Base-by-base conservation (phyloP, 495 filamentous ascomycete genomes). In the Haplographium delicatum region DNA sequence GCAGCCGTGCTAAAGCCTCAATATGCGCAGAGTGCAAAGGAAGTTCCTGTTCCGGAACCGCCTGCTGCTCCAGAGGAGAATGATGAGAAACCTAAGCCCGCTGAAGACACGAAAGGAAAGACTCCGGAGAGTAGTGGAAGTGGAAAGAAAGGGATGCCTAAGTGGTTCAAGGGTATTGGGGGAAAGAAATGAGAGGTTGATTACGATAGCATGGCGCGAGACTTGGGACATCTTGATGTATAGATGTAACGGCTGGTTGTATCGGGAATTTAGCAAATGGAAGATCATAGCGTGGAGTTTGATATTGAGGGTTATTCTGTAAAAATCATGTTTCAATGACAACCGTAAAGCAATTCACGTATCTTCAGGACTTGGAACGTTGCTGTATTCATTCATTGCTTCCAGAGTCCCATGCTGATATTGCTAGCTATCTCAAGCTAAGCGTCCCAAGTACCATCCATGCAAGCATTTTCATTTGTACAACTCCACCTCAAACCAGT, bases 91-190 rank as follows among this genome's bases (percentile, higher is more conserved):
- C 51, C 52, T 19, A 43, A 23, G 15, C 19, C 42, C 31, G 15
- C 19, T 47, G n/a, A n/a, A n/a, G 48, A 23, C 41, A 42, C 20
- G 25, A 38, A 48, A 56, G 67, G 19, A 70, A 76, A 64, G 57
- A 51, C 50, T 15, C 50, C 56, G 46, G 59, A 61, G 13, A 62
- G 58, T 34, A 28, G 23, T 15, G 43, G 35, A 22, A 28, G 47
- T 30, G 41, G 38, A n/a, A 68, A 71, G 1, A 72, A 75, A 62
- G 75, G 74, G 57, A 65, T 87, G 49, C 79, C 84, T 2, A 89
- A 85, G 65, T 88, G 84, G 79, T 65, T 89, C 20, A 87, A 87
- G 59, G 61, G 83, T 44, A 76, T 49, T 37, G 24, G 75, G 4
- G 78, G 69, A 8, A 78, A 76, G 63, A 75, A 78, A 55, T 71